phyloP scores from a whole-genome alignment of 192 early-diverging fungal species.

The Haplosporangium gracile region DNA sequence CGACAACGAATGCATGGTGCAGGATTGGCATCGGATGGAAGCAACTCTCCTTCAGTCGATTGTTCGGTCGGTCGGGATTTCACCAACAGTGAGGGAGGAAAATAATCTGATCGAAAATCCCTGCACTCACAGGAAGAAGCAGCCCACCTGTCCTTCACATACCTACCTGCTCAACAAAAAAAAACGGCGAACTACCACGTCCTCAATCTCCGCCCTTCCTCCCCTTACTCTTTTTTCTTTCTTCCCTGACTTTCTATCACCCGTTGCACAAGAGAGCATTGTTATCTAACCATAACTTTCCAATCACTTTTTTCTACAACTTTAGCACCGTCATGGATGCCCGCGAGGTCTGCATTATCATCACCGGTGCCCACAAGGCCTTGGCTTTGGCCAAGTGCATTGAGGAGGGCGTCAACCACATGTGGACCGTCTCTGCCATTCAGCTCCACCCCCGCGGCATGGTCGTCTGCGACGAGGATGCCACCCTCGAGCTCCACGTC shows the following conservation, averaged over 20 bases:
- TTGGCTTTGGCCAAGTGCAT: conserved; percentile 88
- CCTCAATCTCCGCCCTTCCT: background rate
- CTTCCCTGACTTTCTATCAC: background rate
- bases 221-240: background rate
- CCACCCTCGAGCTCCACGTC: conserved; percentile 89
- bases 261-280: conserved; percentile 12
- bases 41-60: background rate
- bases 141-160: background rate
- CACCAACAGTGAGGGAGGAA: background rate
- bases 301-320: background rate
- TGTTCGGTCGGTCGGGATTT: background rate
- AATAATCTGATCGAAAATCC: background rate
- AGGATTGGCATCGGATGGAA: background rate
- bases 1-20: background rate
- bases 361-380: conserved; percentile 90
- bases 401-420: conserved; percentile 87
- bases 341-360: conserved; percentile 86
- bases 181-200: background rate
- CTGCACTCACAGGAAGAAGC: background rate
- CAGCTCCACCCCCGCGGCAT: conserved; percentile 84
- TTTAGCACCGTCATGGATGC: conserved; percentile 88
- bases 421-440: conserved; percentile 92
- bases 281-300: conserved; percentile 18
- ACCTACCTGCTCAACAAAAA: background rate
- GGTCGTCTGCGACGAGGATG: conserved; percentile 91